Percentiles rank a stretch among this genome's conserved stretches.
Conservation (phyloP, 805 yeast genomes). For the Hanseniaspora opuntiae region DNA sequence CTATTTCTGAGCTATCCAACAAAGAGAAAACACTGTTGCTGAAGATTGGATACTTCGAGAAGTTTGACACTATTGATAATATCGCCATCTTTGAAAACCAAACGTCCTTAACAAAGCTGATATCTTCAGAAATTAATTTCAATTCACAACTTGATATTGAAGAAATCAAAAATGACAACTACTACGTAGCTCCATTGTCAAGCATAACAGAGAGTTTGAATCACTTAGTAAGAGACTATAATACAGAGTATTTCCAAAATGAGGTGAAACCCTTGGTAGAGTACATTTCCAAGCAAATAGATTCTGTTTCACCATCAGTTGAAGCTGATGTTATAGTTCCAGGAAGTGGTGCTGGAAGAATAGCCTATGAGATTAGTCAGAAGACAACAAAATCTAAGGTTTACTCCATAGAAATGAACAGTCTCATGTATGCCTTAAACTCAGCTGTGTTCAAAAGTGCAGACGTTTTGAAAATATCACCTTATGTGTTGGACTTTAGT, state of each 20-base stretch:
- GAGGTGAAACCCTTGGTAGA: conserved; percentile 43
- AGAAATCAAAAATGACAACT: not conserved
- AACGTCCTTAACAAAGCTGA: not conserved
- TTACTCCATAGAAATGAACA: conserved; percentile 63
- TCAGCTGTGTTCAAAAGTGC: conserved; percentile 35
- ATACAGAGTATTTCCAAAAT: conserved; percentile 28
- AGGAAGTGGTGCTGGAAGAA: conserved; percentile 75
- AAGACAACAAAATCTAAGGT: conserved; percentile 35
- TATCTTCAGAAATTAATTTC: not conserved
- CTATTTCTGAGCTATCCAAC: not conserved
- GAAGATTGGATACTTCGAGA: not conserved
- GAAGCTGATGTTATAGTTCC: conserved; percentile 56
- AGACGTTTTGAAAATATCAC: conserved; percentile 26
- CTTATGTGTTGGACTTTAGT: conserved; percentile 54
- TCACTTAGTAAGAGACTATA: conserved; percentile 74
- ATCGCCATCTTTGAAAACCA: not conserved
- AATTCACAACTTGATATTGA: not conserved
- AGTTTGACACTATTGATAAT: conserved; percentile 3
- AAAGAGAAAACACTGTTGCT: not conserved
- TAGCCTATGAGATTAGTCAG: conserved; percentile 48
- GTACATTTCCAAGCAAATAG: conserved; percentile 29
- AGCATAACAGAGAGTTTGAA: conserved; percentile 57
- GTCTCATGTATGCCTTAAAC: conserved; percentile 61
- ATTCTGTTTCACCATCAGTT: conserved; percentile 17
- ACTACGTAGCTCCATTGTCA: conserved; percentile 19